A percentile compares a stretch with the other conserved stretches of the same genome.
Evolutionary conservation across 768 basidiomycete species (phyloP).

Genomic region (Amanita phalloides): DNA sequence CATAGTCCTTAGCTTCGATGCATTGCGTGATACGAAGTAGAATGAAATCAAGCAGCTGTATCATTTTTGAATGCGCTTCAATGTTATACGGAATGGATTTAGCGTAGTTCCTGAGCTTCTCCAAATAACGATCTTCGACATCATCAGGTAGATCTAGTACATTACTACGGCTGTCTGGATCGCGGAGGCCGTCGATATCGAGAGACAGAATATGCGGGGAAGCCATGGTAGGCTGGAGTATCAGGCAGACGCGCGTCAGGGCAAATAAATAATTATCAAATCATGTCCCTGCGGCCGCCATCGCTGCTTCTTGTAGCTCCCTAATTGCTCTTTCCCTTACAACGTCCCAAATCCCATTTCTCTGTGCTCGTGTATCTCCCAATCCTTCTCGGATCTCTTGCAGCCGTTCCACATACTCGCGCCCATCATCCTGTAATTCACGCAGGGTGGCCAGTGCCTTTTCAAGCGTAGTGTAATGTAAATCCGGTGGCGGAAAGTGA

Average conservation of each 20-base stretch:
- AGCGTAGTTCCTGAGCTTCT: constrained; percentile 54
- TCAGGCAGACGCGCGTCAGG: not conserved
- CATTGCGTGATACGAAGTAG: constrained; percentile 59
- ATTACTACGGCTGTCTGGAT: constrained; percentile 8
- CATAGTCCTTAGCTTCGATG: constrained; percentile 73
- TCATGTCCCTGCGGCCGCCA: constrained; percentile 19
- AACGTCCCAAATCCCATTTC: constrained; percentile 66
- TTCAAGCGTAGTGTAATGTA: constrained; percentile 61
- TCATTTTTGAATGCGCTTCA: constrained; percentile 68
- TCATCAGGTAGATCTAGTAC: constrained; percentile 19
- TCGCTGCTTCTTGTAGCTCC: constrained; percentile 62
- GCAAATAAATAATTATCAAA: not conserved
- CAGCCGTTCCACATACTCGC: constrained; percentile 78
- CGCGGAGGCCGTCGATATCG: constrained; percentile 25
- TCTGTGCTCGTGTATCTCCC: constrained; percentile 63
- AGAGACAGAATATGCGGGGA: constrained; percentile 39
- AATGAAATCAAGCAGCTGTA: constrained; percentile 66
- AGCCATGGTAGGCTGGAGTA: constrained; percentile 19
- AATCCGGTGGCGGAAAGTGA: constrained; percentile 53
- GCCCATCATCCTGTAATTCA: constrained; percentile 78
- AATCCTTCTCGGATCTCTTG: constrained; percentile 77
- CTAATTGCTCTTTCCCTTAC: constrained; percentile 65
- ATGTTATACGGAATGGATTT: constrained; percentile 64
- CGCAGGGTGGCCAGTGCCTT: constrained; percentile 64
- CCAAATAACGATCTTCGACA: constrained; percentile 35